Evolutionary conservation across 202 grass and related monocot genomes (phyloP), one percentile per base, ranked within the genome.

Genomic region (Elaeis oleifera): DNA sequence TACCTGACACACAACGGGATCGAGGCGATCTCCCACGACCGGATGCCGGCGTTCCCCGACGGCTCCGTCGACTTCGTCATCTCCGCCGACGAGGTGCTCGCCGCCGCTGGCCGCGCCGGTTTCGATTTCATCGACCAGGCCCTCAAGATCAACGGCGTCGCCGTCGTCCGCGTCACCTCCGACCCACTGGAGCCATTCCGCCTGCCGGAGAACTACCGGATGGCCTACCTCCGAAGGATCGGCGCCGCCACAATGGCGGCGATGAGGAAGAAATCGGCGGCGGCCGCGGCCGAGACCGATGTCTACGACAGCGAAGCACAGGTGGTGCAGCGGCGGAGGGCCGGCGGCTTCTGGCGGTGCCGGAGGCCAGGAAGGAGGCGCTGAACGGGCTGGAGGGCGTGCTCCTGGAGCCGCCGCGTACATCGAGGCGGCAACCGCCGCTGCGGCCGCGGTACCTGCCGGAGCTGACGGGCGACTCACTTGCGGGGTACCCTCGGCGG

Each of bases 331-430:
- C 31, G n/a, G 21, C 11, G 21, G 70, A 61, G 68, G 22, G 26
- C 26, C 60, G 21, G 11, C 1, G 65, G 23, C 4, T 57, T 27
- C 21, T 63, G 24, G 49, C 53, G 20, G 59, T 63, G 49, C 59
- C 49, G 24, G 50, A 22, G 57, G 25, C 59, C 5, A 77, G 69
- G 17, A 53, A 77, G 26, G 71, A 32, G 17, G 67, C 69, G 17
- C 73, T 68, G 44, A 74, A 54, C n/a, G 23, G 16, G 56, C 71
- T 78, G 54, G 48, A 85, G 53, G 64, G 77, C 23, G 64, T 69
- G 63, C 16, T 67, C 22, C 32, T 76, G 14, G 44, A 58, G 25
- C 81, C 76, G 18, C 81, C 70, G 16, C 26, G 50, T 15, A 18
- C 27, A 48, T 24, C 56, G 72, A 3, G 50, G 51, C 63, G 23